phyloP scores from a whole-genome alignment of 768 basidiomycete genomes.

The Suillus paluster region DNA sequence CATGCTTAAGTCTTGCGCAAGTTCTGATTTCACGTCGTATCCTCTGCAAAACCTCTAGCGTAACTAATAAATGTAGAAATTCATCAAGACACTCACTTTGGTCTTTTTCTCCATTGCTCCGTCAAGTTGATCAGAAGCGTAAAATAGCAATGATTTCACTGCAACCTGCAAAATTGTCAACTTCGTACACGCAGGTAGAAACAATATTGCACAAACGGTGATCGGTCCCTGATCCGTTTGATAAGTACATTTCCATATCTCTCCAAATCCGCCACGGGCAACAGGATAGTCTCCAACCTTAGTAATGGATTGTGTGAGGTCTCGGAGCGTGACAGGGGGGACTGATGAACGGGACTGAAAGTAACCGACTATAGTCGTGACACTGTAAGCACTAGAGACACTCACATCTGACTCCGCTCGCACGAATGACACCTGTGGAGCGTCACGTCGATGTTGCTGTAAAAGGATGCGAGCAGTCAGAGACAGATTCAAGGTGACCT shows the following conservation, averaged over 20 bases:
- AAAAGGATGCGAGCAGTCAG: too few relatives aligned
- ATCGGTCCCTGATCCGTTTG: not conserved
- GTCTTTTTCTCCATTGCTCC: not conserved
- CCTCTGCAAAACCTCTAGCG: conserved; percentile 14
- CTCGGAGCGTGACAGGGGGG: not conserved
- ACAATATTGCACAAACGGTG: not conserved
- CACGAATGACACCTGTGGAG: too few relatives aligned
- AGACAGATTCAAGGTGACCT: too few relatives aligned
- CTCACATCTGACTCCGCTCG: too few relatives aligned
- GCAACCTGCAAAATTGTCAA: not conserved
- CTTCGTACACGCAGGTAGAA: not conserved
- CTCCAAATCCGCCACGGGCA: conserved; percentile 5
- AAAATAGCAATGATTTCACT: conserved; percentile 3
- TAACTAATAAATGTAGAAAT: not conserved
- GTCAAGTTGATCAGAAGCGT: not conserved
- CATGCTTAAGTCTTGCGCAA: conserved; percentile 22
- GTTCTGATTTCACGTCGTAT: conserved; percentile 24
- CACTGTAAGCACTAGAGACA: too few relatives aligned
- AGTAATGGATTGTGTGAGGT: not conserved
- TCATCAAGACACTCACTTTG: not conserved
- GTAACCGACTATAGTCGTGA: not conserved
- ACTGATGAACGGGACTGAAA: not conserved
- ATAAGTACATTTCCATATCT: conserved; percentile 10
- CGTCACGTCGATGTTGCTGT: too few relatives aligned
- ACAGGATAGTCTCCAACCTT: not conserved